Conservation (phyloP, 768 basidiomycete species). For the Mycena crocata region DNA sequence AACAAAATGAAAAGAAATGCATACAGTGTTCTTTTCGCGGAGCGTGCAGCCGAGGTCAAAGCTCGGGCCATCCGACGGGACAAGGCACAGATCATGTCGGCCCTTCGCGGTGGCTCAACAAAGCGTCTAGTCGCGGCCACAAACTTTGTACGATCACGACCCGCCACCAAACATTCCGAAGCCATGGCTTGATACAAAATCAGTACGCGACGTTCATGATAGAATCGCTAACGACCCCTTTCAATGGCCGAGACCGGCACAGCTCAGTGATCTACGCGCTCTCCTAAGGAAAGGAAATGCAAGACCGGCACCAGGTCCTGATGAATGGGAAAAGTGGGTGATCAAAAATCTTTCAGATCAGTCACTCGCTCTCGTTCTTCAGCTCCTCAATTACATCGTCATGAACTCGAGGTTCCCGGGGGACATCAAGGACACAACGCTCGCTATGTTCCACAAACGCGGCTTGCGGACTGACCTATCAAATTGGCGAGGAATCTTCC, state of each 20-base stretch:
- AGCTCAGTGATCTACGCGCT: constrained; percentile 6
- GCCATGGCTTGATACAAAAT: constrained; percentile 37
- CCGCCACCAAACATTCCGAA: constrained; percentile 31
- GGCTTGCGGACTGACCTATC: constrained; percentile 26
- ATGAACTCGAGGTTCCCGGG: constrained; percentile 27
- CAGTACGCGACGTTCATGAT: not conserved
- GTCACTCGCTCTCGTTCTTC: constrained; percentile 18
- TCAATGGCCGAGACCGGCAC: not conserved
- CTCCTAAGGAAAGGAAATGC: constrained; percentile 24
- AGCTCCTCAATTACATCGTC: constrained; percentile 32
- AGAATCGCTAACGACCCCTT: not conserved
- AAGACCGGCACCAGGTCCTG: constrained; percentile 11
- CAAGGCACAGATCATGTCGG: not conserved
- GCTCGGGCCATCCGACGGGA: not conserved
- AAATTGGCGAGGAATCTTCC: constrained; percentile 33
- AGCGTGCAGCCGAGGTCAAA: not conserved
- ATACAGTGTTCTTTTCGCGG: not conserved
- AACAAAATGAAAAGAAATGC: not conserved
- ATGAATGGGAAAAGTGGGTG: constrained; percentile 30
- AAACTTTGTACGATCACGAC: not conserved
- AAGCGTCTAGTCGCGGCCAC: not conserved
- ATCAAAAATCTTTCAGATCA: constrained; percentile 27
- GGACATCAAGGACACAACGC: constrained; percentile 24
- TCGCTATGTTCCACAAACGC: constrained; percentile 30
- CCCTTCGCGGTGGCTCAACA: not conserved